Evolutionary conservation across 164 flowering plant species (phyloP).

Genomic region (Dillenia suffruticosa): DNA sequence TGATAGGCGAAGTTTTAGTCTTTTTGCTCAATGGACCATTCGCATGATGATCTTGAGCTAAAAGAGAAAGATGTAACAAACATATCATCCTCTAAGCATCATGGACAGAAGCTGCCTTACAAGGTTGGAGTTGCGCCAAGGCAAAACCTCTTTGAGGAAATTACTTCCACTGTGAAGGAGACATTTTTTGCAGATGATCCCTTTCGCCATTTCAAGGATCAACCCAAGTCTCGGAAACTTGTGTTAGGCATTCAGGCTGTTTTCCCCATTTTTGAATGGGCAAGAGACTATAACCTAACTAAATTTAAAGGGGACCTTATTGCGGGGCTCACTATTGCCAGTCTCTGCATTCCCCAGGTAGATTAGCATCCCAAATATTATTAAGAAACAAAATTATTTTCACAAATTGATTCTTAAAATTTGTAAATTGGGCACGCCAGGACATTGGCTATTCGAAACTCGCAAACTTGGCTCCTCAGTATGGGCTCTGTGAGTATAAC

Average conservation of each 20-base stretch:
- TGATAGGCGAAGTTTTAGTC: constrained; percentile 12
- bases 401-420: not conserved
- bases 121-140: constrained; percentile 61
- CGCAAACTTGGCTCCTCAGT: constrained; percentile 54
- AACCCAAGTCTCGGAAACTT: constrained; percentile 47
- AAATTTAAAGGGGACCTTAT: constrained; percentile 67
- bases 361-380: not conserved
- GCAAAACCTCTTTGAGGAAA: constrained; percentile 50
- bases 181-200: constrained; percentile 79
- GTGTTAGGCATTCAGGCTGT: constrained; percentile 56
- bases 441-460: constrained; percentile 78
- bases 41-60: constrained; percentile 20
- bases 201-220: constrained; percentile 65
- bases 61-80: constrained; percentile 37
- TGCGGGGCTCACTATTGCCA: constrained; percentile 84
- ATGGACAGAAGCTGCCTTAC: constrained; percentile 23
- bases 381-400: not conserved
- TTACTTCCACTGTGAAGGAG: constrained; percentile 43
- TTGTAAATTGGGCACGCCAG: constrained; percentile 23
- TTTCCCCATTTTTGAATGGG: constrained; percentile 77
- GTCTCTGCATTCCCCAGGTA: constrained; percentile 91
- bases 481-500: constrained; percentile 62
- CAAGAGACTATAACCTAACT: constrained; percentile 37
- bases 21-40: constrained; percentile 25
- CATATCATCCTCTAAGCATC: constrained; percentile 27